phyloP scores from a whole-genome alignment of 2,329 filamentous ascomycete species.

The Trichophyton verrucosum region DNA sequence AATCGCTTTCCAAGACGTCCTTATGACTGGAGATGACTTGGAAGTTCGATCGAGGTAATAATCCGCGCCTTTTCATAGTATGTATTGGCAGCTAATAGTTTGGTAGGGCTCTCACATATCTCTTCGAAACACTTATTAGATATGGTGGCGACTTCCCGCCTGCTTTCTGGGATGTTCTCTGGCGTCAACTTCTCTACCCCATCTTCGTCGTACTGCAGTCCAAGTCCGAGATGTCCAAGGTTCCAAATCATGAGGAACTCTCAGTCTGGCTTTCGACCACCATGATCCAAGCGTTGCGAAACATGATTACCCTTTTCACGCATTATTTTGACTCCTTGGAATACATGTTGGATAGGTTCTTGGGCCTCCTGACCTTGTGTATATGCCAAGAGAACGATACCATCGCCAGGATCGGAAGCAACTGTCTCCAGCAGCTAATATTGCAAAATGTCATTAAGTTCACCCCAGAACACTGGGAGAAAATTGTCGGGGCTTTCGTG shows the following conservation, averaged over 20 bases:
- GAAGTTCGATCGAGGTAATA: slow-evolving; percentile 66
- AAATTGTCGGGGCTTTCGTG: slow-evolving; percentile 91
- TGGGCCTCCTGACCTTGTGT: slow-evolving; percentile 85
- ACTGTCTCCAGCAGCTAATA: slow-evolving; percentile 92
- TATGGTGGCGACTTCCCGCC: slow-evolving; percentile 85
- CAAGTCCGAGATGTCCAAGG: slow-evolving; percentile 90
- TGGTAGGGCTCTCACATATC: slow-evolving; percentile 68
- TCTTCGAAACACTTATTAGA: slow-evolving; percentile 83
- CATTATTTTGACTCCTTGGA: slow-evolving; percentile 95
- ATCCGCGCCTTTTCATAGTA: slow-evolving; percentile 23
- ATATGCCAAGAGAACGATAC: slow-evolving; percentile 99
- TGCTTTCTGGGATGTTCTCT: slow-evolving; percentile 97
- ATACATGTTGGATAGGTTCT: slow-evolving; percentile 95
- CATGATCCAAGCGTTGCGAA: slow-evolving; percentile 95
- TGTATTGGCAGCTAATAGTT: slow-evolving; percentile 7
- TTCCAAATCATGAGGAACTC: slow-evolving; percentile 87
- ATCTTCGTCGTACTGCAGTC: slow-evolving; percentile 98
- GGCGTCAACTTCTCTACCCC: slow-evolving; percentile 90
- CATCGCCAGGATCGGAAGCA: slow-evolving; percentile 92
- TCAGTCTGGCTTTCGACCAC: slow-evolving; percentile 98
- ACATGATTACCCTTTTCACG: slow-evolving; percentile 97
- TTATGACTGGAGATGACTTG: slow-evolving; percentile 98
- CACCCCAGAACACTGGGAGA: slow-evolving; percentile 71
- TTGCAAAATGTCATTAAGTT: slow-evolving; percentile 95
- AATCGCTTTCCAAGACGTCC: slow-evolving; percentile 94